Conservation (phyloP, 2,329 filamentous ascomycete genomes). For the Neopestalotiopsis rosae region DNA sequence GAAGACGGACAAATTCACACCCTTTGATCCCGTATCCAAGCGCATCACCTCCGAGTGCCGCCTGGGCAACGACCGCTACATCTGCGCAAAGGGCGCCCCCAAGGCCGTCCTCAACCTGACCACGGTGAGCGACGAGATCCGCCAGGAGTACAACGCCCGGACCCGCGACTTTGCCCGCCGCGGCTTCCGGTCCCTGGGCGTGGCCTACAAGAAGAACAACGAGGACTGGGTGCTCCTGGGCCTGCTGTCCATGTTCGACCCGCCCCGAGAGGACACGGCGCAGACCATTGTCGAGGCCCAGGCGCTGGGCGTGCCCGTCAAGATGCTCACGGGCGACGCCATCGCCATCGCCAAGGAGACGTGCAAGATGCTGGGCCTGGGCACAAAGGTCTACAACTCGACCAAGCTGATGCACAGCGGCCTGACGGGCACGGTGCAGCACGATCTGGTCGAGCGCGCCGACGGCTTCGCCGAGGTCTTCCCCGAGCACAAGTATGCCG, state of each 20-base stretch:
- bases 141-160: conserved; percentile 73
- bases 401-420: conserved; percentile 79
- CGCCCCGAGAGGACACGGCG: conserved; percentile 78
- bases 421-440: conserved; percentile 73
- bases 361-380: conserved; percentile 80
- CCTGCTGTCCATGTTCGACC: conserved; percentile 74
- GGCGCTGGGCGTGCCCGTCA: conserved; percentile 70
- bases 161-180: conserved; percentile 76
- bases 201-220: conserved; percentile 79
- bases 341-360: conserved; percentile 83
- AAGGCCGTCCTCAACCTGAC: conserved; percentile 75
- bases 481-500: conserved; percentile 78
- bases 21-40: conserved; percentile 81
- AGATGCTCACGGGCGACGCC: conserved; percentile 83
- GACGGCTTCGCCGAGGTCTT: conserved; percentile 78
- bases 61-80: conserved; percentile 72
- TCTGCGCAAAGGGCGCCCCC: conserved; percentile 79
- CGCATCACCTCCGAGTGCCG: conserved; percentile 74
- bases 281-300: conserved; percentile 80
- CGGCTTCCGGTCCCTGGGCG: conserved; percentile 82
- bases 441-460: conserved; percentile 77
- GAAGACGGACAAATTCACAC: conserved; percentile 78
- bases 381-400: conserved; percentile 83
- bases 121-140: conserved; percentile 69
- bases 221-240: conserved; percentile 64